These are phyloP conservation scores for Colletotrichum spaethianum DNA, from an alignment of 2,329 filamentous ascomycete species.

Conservation along the genomic window DNA sequence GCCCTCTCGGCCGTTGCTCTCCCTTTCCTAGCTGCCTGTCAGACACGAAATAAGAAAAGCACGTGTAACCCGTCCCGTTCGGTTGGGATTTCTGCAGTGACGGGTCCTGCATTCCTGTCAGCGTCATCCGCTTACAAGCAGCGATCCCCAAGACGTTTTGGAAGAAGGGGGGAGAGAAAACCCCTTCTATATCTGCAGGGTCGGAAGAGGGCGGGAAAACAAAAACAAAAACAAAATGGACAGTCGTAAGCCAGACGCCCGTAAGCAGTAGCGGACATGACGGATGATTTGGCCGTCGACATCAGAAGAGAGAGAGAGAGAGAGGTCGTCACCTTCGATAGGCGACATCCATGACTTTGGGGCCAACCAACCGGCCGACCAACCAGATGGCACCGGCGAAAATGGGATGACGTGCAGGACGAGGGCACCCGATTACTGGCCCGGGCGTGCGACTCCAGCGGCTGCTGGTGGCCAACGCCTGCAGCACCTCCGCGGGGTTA, in stretches of 20 bases:
- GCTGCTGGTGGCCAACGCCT: background rate
- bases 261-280: background rate
- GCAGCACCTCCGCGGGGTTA: background rate
- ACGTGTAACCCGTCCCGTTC: slow-evolving; percentile 1
- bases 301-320: background rate
- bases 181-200: background rate
- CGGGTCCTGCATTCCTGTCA: background rate
- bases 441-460: background rate
- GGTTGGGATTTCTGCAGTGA: slow-evolving; percentile 13
- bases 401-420: slow-evolving; percentile 38
- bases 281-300: background rate
- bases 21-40: background rate
- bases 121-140: background rate
- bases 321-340: background rate
- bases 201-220: background rate
- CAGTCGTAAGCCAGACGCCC: background rate
- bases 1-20: background rate
- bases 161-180: background rate
- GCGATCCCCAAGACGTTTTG: background rate
- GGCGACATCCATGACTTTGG: too few relatives aligned
- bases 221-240: too few relatives aligned
- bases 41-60: background rate
- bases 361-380: background rate
- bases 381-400: background rate
- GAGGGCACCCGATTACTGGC: background rate